phyloP scores from a whole-genome alignment of 2,329 filamentous ascomycete species.

The Alternaria alternata region DNA sequence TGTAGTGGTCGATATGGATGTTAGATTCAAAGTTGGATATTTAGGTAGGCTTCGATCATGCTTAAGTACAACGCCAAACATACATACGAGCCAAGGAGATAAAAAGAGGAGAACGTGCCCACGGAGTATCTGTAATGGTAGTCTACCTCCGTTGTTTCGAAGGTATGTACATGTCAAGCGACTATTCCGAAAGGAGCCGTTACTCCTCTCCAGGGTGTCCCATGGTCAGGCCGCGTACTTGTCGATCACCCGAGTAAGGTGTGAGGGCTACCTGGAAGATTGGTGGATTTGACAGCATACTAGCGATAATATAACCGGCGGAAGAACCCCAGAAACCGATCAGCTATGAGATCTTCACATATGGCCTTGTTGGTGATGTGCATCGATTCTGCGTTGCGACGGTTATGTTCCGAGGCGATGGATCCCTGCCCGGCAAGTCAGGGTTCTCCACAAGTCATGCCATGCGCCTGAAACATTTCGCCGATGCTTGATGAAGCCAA shows the following conservation, averaged over 20 bases:
- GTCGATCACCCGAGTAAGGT: conserved; percentile 3
- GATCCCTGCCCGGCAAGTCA: conserved; percentile 2
- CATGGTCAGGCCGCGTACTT: neutral
- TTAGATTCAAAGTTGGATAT: neutral
- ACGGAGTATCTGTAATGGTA: conserved; percentile 13
- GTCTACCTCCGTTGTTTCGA: conserved; percentile 11
- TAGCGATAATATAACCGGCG: conserved; percentile 15
- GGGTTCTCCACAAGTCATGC: conserved; percentile 20
- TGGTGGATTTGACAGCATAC: conserved; percentile 20
- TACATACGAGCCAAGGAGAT: conserved; percentile 6
- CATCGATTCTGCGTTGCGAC: conserved; percentile 1
- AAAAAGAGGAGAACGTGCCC: conserved; percentile 16
- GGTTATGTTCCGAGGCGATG: conserved; percentile 14
- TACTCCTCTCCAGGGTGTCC: conserved; percentile 7
- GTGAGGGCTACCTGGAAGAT: conserved; percentile 11
- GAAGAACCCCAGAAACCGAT: conserved; percentile 11
- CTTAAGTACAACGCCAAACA: conserved; percentile 24
- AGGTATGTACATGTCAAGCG: conserved; percentile 12
- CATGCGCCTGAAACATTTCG: conserved; percentile 23
- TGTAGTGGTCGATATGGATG: neutral
- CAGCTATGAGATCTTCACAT: neutral
- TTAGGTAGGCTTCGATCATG: conserved; percentile 10
- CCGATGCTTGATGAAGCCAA: conserved; percentile 32
- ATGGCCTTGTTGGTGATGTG: neutral
- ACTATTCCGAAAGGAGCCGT: conserved; percentile 11